Evolutionary conservation across 352 stramenopile species (phyloP).

Genomic region (Phytophthora colocasiae): DNA sequence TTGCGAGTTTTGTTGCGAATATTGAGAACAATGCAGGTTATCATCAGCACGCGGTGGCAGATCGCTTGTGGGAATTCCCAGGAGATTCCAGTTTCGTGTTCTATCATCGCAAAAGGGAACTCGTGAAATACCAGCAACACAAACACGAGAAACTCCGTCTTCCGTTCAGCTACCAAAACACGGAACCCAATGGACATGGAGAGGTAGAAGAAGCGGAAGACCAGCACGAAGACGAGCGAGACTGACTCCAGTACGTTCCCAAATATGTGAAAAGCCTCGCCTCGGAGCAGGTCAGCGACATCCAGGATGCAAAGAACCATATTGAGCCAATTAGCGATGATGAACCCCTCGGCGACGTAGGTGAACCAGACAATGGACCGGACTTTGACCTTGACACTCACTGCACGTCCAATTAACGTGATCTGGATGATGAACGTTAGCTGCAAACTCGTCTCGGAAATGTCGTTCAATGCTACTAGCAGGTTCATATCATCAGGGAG

Average conservation of each 20-base stretch:
- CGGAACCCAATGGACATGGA: slow-evolving; percentile 22
- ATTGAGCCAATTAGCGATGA: slow-evolving; percentile 17
- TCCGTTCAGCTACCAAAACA: slow-evolving; percentile 13
- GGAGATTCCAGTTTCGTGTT: slow-evolving; percentile 13
- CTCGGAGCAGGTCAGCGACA: background rate
- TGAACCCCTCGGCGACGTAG: slow-evolving; percentile 31
- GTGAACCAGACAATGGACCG: slow-evolving; percentile 34
- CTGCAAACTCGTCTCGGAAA: slow-evolving; percentile 43
- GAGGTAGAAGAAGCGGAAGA: slow-evolving; percentile 41
- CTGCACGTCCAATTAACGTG: slow-evolving; percentile 39
- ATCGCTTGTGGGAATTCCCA: slow-evolving; percentile 32
- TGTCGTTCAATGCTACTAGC: slow-evolving; percentile 38
- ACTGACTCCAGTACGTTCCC: slow-evolving; percentile 27
- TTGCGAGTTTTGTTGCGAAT: slow-evolving; percentile 9
- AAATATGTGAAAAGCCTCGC: slow-evolving; percentile 6
- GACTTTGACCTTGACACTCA: slow-evolving; percentile 36
- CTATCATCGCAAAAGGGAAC: slow-evolving; percentile 16
- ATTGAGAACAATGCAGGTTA: slow-evolving; percentile 25
- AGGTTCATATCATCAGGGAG: slow-evolving; percentile 21
- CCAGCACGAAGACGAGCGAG: slow-evolving; percentile 33
- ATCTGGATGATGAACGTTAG: slow-evolving; percentile 53
- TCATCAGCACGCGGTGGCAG: slow-evolving; percentile 18
- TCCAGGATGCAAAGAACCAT: slow-evolving; percentile 6
- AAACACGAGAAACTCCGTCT: slow-evolving; percentile 25
- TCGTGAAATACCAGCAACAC: slow-evolving; percentile 25